Percentiles rank a stretch among this genome's conserved stretches.
These are phyloP conservation scores for Dioszegia hungarica DNA, from an alignment of 768 basidiomycete genomes.

Conservation along the genomic window DNA sequence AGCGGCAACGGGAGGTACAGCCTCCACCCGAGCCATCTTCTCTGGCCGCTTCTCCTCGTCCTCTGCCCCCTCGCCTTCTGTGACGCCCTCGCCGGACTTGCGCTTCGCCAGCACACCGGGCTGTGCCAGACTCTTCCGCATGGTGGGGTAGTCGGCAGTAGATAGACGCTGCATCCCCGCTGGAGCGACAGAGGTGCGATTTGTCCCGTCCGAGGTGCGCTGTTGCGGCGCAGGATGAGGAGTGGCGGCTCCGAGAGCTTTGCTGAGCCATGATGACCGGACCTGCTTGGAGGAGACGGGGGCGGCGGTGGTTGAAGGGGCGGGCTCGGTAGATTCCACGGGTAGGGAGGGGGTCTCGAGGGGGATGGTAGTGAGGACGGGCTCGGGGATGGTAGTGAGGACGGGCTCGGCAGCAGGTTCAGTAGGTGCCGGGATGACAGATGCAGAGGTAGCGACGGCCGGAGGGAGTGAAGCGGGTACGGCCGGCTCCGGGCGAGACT, in stretches of 20 bases:
- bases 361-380: not conserved
- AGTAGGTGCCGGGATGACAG: no score
- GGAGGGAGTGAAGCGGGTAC: no score
- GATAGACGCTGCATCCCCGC: conserved; percentile 1
- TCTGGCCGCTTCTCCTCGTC: conserved; percentile 25
- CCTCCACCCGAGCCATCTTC: conserved; percentile 26
- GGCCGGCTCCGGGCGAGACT: no score
- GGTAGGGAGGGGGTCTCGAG: not conserved
- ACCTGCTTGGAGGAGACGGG: conserved; percentile 25
- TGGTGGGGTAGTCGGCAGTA: conserved; percentile 18
- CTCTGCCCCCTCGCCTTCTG: conserved; percentile 14
- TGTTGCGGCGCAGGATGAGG: conserved; percentile 8
- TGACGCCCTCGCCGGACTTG: conserved; percentile 26
- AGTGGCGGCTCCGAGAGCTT: conserved; percentile 32
- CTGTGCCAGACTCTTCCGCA: conserved; percentile 33
- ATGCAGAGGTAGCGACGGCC: no score
- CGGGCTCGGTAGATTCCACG: not conserved
- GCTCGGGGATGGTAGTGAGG: not conserved
- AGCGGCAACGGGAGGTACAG: not conserved
- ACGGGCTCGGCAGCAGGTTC: not conserved
- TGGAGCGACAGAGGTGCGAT: not conserved
- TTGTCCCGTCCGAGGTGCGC: not conserved
- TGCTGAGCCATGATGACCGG: conserved; percentile 40
- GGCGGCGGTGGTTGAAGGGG: conserved; percentile 10
- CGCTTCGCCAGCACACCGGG: conserved; percentile 29